These are phyloP conservation scores for Fusarium lateritium DNA, from an alignment of 2,329 filamentous ascomycete species.

Conservation along the genomic window DNA sequence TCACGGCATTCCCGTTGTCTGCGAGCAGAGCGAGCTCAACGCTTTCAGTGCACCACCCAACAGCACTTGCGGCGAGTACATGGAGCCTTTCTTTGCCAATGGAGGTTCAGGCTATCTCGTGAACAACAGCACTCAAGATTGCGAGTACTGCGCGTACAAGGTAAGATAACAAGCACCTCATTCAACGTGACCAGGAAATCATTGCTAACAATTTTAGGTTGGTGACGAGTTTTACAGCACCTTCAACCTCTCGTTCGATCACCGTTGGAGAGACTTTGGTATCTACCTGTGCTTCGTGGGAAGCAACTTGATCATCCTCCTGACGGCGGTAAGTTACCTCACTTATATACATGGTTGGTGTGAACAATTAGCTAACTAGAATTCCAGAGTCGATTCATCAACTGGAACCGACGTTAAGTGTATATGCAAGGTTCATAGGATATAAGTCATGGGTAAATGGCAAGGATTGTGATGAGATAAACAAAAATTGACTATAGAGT, in stretches of 20 bases:
- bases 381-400: slow-evolving; percentile 63
- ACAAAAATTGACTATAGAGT: slow-evolving; percentile 1
- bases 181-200: slow-evolving; percentile 75
- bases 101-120: slow-evolving; percentile 82
- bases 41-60: slow-evolving; percentile 74
- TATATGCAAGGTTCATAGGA: slow-evolving; percentile 4
- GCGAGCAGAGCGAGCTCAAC: slow-evolving; percentile 69
- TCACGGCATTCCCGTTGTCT: slow-evolving; percentile 65
- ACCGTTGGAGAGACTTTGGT: slow-evolving; percentile 86
- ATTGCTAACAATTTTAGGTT: slow-evolving; percentile 84
- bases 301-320: slow-evolving; percentile 79
- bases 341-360: fast-evolving
- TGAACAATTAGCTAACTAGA: slow-evolving; percentile 17
- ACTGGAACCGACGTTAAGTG: slow-evolving; percentile 66
- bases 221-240: slow-evolving; percentile 85
- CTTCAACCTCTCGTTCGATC: slow-evolving; percentile 75
- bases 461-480: background rate
- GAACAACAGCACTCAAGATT: slow-evolving; percentile 74
- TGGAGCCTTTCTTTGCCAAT: slow-evolving; percentile 50
- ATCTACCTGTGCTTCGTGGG: slow-evolving; percentile 83
- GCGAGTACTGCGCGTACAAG: slow-evolving; percentile 86
- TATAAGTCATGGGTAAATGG: background rate
- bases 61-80: slow-evolving; percentile 47
- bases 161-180: slow-evolving; percentile 54
- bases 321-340: slow-evolving; percentile 63